Evolutionary conservation across 192 early-diverging fungal genomes (phyloP).

Genomic region (Spinellus fusiger): DNA sequence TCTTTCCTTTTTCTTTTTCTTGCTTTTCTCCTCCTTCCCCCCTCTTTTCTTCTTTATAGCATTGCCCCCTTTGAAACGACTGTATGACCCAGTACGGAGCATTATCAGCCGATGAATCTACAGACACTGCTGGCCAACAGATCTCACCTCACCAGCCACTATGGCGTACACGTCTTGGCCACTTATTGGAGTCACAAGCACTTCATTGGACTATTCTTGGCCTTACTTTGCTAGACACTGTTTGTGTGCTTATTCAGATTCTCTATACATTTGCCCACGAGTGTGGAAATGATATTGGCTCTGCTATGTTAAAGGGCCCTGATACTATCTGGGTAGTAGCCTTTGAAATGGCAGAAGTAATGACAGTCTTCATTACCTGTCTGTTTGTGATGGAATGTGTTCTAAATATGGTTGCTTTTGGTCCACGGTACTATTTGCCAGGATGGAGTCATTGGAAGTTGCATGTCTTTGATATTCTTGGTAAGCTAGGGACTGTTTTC

Average conservation of each 20-base stretch:
- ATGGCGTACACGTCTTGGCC: constrained; percentile 25
- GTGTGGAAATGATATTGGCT: not conserved
- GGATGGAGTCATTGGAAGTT: constrained; percentile 32
- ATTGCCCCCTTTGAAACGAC: too few relatives aligned
- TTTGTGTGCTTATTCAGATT: constrained; percentile 20
- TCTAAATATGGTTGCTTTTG: constrained; percentile 41
- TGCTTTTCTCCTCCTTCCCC: too few relatives aligned
- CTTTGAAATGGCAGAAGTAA: constrained; percentile 30
- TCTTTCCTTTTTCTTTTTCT: too few relatives aligned
- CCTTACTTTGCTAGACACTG: constrained; percentile 18
- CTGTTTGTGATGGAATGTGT: constrained; percentile 48
- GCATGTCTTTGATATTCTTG: constrained; percentile 41
- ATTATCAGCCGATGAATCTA: too few relatives aligned
- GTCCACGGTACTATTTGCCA: constrained; percentile 37
- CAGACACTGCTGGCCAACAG: too few relatives aligned
- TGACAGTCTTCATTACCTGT: constrained; percentile 34
- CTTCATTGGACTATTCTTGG: constrained; percentile 20
- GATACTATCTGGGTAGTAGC: constrained; percentile 17
- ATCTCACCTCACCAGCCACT: too few relatives aligned
- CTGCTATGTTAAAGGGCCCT: not conserved
- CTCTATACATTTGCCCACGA: constrained; percentile 13
- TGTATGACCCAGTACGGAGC: too few relatives aligned
- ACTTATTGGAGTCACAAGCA: constrained; percentile 13
- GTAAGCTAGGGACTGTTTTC: too few relatives aligned
- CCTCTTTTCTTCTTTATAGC: too few relatives aligned